phyloP scores from a whole-genome alignment of 768 basidiomycete genomes.

The Macrocybe gigantea region DNA sequence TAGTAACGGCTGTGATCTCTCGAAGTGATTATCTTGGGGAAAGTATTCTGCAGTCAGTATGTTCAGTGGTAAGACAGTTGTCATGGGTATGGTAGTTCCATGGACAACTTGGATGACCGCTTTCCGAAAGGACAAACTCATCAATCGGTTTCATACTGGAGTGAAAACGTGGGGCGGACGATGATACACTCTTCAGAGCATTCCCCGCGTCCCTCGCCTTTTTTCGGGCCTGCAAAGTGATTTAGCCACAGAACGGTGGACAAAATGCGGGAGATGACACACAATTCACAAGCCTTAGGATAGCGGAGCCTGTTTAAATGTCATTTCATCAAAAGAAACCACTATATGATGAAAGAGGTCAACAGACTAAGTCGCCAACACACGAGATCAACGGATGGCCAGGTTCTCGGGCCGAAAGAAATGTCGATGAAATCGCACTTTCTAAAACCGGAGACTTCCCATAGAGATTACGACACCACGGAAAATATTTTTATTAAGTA shows the following conservation, averaged over 20 bases:
- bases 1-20: too few relatives aligned
- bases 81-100: too few relatives aligned
- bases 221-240: background rate
- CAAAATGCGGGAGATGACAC: background rate
- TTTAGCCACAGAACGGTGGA: background rate
- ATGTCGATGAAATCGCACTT: constrained; percentile 38
- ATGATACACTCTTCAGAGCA: background rate
- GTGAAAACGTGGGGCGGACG: background rate
- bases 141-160: too few relatives aligned
- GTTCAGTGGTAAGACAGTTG: too few relatives aligned
- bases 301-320: too few relatives aligned
- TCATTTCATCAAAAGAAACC: too few relatives aligned
- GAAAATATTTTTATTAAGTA: background rate
- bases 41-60: too few relatives aligned
- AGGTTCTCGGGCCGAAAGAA: constrained; percentile 13
- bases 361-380: constrained; percentile 4
- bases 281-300: background rate
- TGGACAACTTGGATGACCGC: too few relatives aligned
- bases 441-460: constrained; percentile 2
- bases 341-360: too few relatives aligned
- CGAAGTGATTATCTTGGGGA: too few relatives aligned
- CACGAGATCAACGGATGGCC: constrained; percentile 33
- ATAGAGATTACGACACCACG: background rate
- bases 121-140: too few relatives aligned
- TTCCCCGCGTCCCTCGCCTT: constrained; percentile 10